Evolutionary conservation across 106 monocot genomes (phyloP).

Genomic region (Acanthochlamys bracteata): DNA sequence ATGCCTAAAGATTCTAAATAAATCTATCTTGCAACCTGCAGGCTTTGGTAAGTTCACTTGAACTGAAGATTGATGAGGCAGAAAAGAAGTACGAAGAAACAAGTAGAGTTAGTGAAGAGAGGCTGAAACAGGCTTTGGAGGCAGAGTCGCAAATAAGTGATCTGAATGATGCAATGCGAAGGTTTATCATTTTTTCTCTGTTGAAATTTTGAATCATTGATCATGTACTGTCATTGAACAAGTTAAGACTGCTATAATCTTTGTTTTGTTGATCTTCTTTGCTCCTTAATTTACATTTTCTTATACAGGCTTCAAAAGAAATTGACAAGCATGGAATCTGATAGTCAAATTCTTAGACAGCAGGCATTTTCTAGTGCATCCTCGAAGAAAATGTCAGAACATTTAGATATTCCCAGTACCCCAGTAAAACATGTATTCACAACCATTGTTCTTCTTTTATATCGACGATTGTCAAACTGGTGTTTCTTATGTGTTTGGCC

Average conservation of each 20-base stretch:
- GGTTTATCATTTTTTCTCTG: slow-evolving; percentile 25
- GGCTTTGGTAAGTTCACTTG: slow-evolving; percentile 71
- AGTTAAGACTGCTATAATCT: background rate
- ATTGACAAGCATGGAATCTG: slow-evolving; percentile 71
- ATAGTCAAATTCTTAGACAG: slow-evolving; percentile 86
- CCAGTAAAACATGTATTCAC: slow-evolving; percentile 46
- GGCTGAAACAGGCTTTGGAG: slow-evolving; percentile 62
- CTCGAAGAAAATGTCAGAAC: slow-evolving; percentile 43
- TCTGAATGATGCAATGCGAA: slow-evolving; percentile 67
- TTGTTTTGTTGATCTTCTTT: background rate
- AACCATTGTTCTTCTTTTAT: background rate
- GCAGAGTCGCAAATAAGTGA: slow-evolving; percentile 57
- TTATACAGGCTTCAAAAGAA: slow-evolving; percentile 63
- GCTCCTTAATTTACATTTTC: background rate
- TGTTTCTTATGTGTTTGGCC: background rate
- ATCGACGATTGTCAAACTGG: too few relatives aligned
- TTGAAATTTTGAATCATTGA: too few relatives aligned
- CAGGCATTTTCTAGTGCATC: slow-evolving; percentile 55
- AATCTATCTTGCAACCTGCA: background rate
- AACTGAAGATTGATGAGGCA: slow-evolving; percentile 79
- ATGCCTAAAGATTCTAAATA: too few relatives aligned
- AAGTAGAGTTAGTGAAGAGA: slow-evolving; percentile 63
- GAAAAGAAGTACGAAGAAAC: slow-evolving; percentile 90
- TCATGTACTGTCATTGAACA: too few relatives aligned
- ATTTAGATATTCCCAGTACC: slow-evolving; percentile 33